phyloP scores from a whole-genome alignment of 169 alveolate genomes.

The Eimeria falciformis region DNA sequence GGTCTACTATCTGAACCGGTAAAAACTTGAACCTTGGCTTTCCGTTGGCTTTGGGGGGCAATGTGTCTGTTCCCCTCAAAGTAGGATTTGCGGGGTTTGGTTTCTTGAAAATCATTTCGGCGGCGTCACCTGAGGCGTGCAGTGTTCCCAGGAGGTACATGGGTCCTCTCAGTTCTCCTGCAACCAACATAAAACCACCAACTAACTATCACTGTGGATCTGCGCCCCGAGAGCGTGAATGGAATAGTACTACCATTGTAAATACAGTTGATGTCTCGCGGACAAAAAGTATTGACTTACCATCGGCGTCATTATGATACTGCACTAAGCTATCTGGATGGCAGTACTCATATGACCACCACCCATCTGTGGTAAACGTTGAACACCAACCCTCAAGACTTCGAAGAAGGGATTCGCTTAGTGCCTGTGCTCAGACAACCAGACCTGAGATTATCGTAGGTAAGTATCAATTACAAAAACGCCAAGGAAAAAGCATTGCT shows the following conservation, averaged over 20 bases:
- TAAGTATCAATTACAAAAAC: not conserved
- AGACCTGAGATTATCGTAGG: not conserved
- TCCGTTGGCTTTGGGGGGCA: slow-evolving; percentile 45
- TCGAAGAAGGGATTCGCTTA: slow-evolving; percentile 64
- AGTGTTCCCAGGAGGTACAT: slow-evolving; percentile 69
- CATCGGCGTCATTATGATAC: slow-evolving; percentile 60
- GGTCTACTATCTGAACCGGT: slow-evolving; percentile 64
- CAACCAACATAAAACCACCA: too few relatives aligned
- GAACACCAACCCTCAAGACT: slow-evolving; percentile 76
- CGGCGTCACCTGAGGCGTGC: slow-evolving; percentile 60
- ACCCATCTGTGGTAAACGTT: slow-evolving; percentile 68
- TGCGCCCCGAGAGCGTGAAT: too few relatives aligned
- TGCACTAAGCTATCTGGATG: slow-evolving; percentile 68
- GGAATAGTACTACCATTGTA: too few relatives aligned
- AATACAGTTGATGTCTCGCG: too few relatives aligned
- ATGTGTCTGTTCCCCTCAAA: slow-evolving; percentile 46
- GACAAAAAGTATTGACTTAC: not conserved
- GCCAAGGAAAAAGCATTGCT: not conserved
- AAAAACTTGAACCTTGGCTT: slow-evolving; percentile 50
- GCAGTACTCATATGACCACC: slow-evolving; percentile 76
- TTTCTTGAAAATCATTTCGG: slow-evolving; percentile 22
- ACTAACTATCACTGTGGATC: too few relatives aligned
- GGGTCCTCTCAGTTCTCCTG: slow-evolving; percentile 70
- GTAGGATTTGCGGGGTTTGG: slow-evolving; percentile 50
- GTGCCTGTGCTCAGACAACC: slow-evolving; percentile 16